phyloP scores from a whole-genome alignment of 1,139 yeast genomes.

The Blastobotrys persicus region DNA sequence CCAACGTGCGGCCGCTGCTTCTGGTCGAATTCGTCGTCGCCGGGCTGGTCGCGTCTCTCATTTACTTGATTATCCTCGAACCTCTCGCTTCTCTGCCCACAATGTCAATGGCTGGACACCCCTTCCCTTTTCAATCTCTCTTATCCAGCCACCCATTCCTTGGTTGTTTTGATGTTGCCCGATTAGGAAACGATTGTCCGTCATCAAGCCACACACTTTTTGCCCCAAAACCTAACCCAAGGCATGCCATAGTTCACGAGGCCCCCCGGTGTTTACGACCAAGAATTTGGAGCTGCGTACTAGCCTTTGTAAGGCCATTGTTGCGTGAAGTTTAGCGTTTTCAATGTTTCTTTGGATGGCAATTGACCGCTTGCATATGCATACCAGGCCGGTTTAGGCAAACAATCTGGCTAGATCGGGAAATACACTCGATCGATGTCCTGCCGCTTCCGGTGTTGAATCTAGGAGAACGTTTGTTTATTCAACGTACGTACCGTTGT shows the following conservation, averaged over 20 bases:
- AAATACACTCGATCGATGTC: background rate
- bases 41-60: background rate
- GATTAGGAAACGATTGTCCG: background rate
- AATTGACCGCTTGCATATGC: background rate
- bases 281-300: no score
- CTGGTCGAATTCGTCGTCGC: constrained; percentile 4
- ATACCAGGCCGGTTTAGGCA: background rate
- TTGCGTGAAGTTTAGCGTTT: no score
- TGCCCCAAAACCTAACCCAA: background rate
- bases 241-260: no score
- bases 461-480: no score
- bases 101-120: background rate
- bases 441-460: background rate
- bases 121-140: background rate
- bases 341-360: no score
- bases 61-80: background rate
- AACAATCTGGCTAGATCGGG: background rate
- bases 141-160: background rate
- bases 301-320: no score
- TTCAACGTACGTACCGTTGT: background rate
- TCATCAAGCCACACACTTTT: background rate
- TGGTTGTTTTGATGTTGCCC: background rate
- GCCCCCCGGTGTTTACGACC: no score
- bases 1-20: constrained; percentile 7
- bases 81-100: no score